A percentile compares a stretch with the other conserved stretches of the same genome.
These are phyloP conservation scores for Cladophialophora chaetospira DNA, from an alignment of 2,329 filamentous ascomycete genomes.

Conservation along the genomic window DNA sequence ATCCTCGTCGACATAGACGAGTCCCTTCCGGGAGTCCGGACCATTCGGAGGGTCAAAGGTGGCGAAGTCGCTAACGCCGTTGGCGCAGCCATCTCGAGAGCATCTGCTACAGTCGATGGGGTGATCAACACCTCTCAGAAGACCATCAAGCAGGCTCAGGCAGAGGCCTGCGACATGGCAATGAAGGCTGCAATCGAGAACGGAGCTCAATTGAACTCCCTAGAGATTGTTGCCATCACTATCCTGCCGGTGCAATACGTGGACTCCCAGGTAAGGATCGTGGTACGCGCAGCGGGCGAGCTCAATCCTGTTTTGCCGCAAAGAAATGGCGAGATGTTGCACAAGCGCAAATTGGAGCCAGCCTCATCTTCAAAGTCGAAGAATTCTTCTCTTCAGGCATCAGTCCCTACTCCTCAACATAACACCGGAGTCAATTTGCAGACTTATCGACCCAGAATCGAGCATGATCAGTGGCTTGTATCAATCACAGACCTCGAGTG, in stretches of 20 bases:
- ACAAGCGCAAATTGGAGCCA: not conserved
- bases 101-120: slow-evolving; percentile 41
- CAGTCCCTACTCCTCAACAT: not conserved
- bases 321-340: not conserved
- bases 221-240: slow-evolving; percentile 43
- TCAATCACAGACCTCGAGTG: slow-evolving; percentile 50
- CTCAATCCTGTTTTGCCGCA: slow-evolving; percentile 29
- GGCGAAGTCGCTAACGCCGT: slow-evolving; percentile 66
- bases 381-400: not conserved
- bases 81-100: slow-evolving; percentile 63
- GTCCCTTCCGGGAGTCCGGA: slow-evolving; percentile 56
- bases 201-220: slow-evolving; percentile 36
- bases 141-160: slow-evolving; percentile 17
- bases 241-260: slow-evolving; percentile 44
- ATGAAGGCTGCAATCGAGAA: slow-evolving; percentile 40
- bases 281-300: slow-evolving; percentile 40
- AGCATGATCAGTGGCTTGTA: slow-evolving; percentile 43
- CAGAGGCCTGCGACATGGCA: slow-evolving; percentile 1
- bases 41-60: slow-evolving; percentile 59
- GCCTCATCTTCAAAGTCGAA: slow-evolving; percentile 5
- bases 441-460: slow-evolving; percentile 30
- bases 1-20: slow-evolving; percentile 56
- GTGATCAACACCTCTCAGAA: slow-evolving; percentile 17
- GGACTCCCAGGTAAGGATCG: slow-evolving; percentile 34
- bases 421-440: slow-evolving; percentile 32